Base-by-base conservation (phyloP, 2,329 filamentous ascomycete species). In the Colletotrichum trifolii region DNA sequence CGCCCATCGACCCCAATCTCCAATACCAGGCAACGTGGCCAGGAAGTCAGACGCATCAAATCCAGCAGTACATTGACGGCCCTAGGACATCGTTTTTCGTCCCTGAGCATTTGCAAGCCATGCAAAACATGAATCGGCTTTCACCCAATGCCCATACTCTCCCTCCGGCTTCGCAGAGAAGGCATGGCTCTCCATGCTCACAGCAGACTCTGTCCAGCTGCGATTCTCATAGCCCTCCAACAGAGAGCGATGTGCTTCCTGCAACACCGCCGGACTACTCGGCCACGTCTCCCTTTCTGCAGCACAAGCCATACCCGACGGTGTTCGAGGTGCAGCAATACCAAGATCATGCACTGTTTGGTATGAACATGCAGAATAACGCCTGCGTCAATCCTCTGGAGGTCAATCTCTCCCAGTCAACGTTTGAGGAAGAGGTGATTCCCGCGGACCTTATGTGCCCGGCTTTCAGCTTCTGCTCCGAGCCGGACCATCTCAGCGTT, bases 181-280 rank as follows among this genome's bases (percentile, higher is more conserved):
- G 69, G 34, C 73, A 75, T 46, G 71, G 68, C 36, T 80, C 79
- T 8, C 78, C 80, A 8, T 76, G 76, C 11, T 80, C 76, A 15
- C 77, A 78, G 11, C 73, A 77, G 35, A 72, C 73, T 13, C 75
- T 77, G 5, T 78, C 78, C 25, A 76, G 76, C 60, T 76, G 77
- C 61, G 77, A 74, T 55, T 73, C 71, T 34, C 72, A 74, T 25
- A 82, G 79, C 42, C 79, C 79, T 13, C 74, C 73, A 4, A 71
- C 76, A 5, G 79, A 81, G n/a, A 76, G 74, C 59, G 80, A 83
- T 54, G 72, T 74, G 33, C 75, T 73, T 54, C 79, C 79, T 9
- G 71, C 73, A 35, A 81, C 81, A 2, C 78, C 79, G 2, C 71
- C 74, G 11, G 79, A 80, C 47, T 70, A 73, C 36, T 70, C 73